Evolutionary conservation across 352 stramenopile species (phyloP), one percentile per base, ranked within the genome.

Genomic region (Phytophthora ramorum): DNA sequence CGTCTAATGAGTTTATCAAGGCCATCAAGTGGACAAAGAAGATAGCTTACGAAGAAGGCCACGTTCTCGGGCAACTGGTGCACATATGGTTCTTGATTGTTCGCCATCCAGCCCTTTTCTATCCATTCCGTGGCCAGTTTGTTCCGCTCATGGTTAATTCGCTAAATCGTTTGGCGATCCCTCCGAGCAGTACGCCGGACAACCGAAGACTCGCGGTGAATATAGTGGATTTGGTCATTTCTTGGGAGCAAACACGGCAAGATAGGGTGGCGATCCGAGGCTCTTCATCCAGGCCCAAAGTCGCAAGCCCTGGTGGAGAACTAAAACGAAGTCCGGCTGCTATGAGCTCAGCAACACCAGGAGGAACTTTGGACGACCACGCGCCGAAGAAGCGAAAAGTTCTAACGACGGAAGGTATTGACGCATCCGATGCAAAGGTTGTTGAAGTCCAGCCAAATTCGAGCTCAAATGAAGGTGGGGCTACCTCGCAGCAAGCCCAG

Each of bases 1-100:
- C 85, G 16, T 85, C 87, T 3, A 83, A 97, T 51, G 96, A 99
- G 53, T 97, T 99, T 38, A 96, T 98, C 67, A 98, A 97, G 69
- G 89, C 91, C 3, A 97, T 99, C 61, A 98, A 99, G 59, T 99
- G 93, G 85, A 99, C 97, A 8, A 97, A 98, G 65, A 98, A 99
- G 71, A 95, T 99, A 34, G 96, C 98, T 61, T 98, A 98, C 59
- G 97, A 99, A 82, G 98, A 99, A 87, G 92, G 89, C 7, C 97
- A 99, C 65, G 93, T 95, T 16, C 76, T 98, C 0, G 87, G 87
- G 13, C 97, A 99, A 58, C 83, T 99, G 14, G 96, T 98, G 44
- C 97, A 99, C 82, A 97, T 99, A 67, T 99, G 96, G 95, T 97
- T 98, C 47, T 83, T 98, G 28, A 97, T 99, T 62, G 96, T 98